Base-by-base conservation (phyloP, 1,139 yeast species). In the Geotrichum siamense region DNA sequence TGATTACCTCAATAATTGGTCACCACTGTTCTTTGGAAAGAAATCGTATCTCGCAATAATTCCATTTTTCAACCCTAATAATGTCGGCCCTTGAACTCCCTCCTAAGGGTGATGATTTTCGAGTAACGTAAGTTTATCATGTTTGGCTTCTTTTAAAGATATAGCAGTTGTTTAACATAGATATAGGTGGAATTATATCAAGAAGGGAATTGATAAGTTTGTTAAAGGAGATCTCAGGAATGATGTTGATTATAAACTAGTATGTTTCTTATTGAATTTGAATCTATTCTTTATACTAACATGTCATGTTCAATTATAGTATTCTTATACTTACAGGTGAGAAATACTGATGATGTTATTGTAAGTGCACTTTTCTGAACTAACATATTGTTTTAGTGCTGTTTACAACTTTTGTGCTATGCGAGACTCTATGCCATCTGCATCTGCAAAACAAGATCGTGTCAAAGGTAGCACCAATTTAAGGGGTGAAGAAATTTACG, bases 321-420 rank as follows among this genome's bases (percentile, higher is more conserved):
- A 65, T 50, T 65, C 66, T 67, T 62, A 61, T 44, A 60, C 67
- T 48, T 67, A 67, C 51, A 66, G 71, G 55, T 59, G 50, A 32
- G 61, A 49, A 8, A 19, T 23, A 19, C 19, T 13, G 22, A 10
- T 17, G 15, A 8, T 23, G 6, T 23, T 23, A 8, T 9, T 34
- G 9, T 23, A 23, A 8, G 6, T 23, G 26, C 6, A 28, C 6
- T 10, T 30, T n/a, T 16, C 20, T 8, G 5, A 9, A 10, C 37
- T 33, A 22, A 33, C 27, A n/a, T 33, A 10, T 26, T 56, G 63
- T 48, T 82, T 81, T 61, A 84, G 94, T 1, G 94, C 95, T 3
- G 83, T 91, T 53, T 93, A 89, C 69, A 89, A 89, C 66, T 91
- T 85, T 62, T 91, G 98, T 68, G 91, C 85, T 42, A 81, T 85